Evolutionary conservation across 2,329 filamentous ascomycete species (phyloP).

Genomic region (Fusarium equiseti): DNA sequence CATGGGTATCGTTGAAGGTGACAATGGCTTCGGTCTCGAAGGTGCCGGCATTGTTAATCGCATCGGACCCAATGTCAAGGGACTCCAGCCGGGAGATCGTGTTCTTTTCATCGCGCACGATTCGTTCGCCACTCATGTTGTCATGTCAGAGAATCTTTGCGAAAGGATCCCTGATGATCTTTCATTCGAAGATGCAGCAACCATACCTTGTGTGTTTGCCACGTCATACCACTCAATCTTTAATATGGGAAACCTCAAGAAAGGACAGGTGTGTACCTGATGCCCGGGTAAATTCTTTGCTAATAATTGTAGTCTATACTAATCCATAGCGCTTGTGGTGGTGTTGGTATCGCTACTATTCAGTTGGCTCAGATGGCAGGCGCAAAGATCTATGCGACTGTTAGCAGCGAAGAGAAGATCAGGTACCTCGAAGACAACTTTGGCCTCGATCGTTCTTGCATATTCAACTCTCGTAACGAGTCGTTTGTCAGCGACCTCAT

Average conservation of each 20-base stretch:
- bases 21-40: conserved; percentile 6
- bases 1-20: conserved; percentile 8
- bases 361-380: conserved; percentile 5
- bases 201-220: conserved; percentile 5
- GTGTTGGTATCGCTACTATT: conserved; percentile 2
- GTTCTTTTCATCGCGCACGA: conserved; percentile 5
- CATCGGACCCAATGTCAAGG: neutral
- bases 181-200: conserved; percentile 6
- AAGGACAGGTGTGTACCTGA: neutral
- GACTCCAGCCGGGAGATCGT: neutral
- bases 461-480: conserved; percentile 10
- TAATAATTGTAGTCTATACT: neutral
- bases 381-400: conserved; percentile 2
- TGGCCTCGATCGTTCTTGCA: neutral
- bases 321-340: neutral
- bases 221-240: conserved; percentile 6
- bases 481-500: neutral
- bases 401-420: conserved; percentile 6
- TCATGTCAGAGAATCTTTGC: neutral
- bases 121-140: neutral
- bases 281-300: accelerated
- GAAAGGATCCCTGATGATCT: conserved; percentile 3
- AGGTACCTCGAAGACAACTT: neutral
- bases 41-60: neutral
- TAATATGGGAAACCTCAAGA: conserved; percentile 6